Conservation (phyloP, 805 yeast species). For the Danielia reshetovae region DNA sequence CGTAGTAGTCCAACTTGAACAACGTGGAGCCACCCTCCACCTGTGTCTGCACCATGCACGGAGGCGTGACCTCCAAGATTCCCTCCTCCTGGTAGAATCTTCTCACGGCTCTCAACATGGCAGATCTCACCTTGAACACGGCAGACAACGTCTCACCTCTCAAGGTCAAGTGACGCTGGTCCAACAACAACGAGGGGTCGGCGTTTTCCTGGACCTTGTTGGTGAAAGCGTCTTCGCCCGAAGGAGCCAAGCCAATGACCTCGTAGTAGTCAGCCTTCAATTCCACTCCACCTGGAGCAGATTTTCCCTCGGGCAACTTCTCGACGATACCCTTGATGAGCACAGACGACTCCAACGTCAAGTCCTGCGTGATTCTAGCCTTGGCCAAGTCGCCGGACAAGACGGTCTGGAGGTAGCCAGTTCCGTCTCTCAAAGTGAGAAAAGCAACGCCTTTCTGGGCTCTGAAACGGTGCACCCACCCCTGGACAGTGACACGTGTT, state of each 20-base stretch:
- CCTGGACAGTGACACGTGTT: slow-evolving; percentile 71
- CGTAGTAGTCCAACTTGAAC: slow-evolving; percentile 90
- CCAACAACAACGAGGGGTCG: slow-evolving; percentile 88
- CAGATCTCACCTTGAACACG: slow-evolving; percentile 92
- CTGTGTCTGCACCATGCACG: slow-evolving; percentile 99
- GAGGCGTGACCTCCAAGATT: slow-evolving; percentile 91
- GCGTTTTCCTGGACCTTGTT: slow-evolving; percentile 92
- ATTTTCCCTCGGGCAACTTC: slow-evolving; percentile 90
- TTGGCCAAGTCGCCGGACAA: slow-evolving; percentile 88
- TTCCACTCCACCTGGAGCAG: slow-evolving; percentile 98
- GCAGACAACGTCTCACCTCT: slow-evolving; percentile 94
- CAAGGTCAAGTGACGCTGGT: slow-evolving; percentile 91
- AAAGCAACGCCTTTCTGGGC: slow-evolving; percentile 89
- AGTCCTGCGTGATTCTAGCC: slow-evolving; percentile 76
- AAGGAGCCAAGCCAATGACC: slow-evolving; percentile 88
- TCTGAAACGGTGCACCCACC: slow-evolving; percentile 97
- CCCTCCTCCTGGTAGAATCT: slow-evolving; percentile 71
- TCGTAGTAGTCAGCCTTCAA: slow-evolving; percentile 86
- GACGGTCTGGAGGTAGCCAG: slow-evolving; percentile 86
- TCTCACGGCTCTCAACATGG: slow-evolving; percentile 69
- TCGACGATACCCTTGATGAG: slow-evolving; percentile 74
- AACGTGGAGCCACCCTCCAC: slow-evolving; percentile 99
- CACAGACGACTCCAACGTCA: slow-evolving; percentile 87
- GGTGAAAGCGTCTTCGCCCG: slow-evolving; percentile 92
- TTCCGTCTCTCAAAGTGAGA: slow-evolving; percentile 90